Evolutionary conservation across 768 basidiomycete genomes (phyloP), one percentile per base, ranked within the genome.

Genomic region (Pleurotus pulmonarius): DNA sequence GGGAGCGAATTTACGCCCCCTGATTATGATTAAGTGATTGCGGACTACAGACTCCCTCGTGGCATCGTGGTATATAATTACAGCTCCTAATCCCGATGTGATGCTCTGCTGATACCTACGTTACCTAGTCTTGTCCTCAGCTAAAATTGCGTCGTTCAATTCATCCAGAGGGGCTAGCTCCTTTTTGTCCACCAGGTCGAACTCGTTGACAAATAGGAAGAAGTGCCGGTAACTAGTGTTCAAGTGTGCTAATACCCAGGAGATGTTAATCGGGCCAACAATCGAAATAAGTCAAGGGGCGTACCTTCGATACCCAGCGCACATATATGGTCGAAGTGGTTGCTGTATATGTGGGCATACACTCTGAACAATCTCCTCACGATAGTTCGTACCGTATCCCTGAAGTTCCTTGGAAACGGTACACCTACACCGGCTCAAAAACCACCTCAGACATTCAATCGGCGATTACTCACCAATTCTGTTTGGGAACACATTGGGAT

Each of bases 191-290:
- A 98, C 83, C 18, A 96, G 79, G 65, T 94, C 88, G 67, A 96
- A 96, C 92, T 99, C 96, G 62, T 94, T 87, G 59, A 98, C 85
- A 67, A 98, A 98, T 43, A 98, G 77, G 76, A 98, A 92, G 77
- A 99, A 99, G 72, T 99, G 97, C 34, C 92, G 85, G 70, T 99
- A 98, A 69, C 94, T 96, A 12, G 97, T 99, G 69, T 99, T 99
- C 61, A 99, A 80, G 68, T 99, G 97, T 2, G 97, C 97, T 98
- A n/a, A 44, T 16, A 18, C 34, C 56, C 52, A 49, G 48, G 41
- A 44, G 43, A 48, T 53, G 37, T 37, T n/a, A 46, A 40, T 5
- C 39, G 29, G 29, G 9, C 29, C 29, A 34, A 34, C 3, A 3
- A 34, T 34, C 7, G 29, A 34, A 34, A 22, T 16, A 37, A 46